These are phyloP conservation scores for Maudiozyma serrabonitensis DNA, from an alignment of 805 yeast species.

Conservation along the genomic window DNA sequence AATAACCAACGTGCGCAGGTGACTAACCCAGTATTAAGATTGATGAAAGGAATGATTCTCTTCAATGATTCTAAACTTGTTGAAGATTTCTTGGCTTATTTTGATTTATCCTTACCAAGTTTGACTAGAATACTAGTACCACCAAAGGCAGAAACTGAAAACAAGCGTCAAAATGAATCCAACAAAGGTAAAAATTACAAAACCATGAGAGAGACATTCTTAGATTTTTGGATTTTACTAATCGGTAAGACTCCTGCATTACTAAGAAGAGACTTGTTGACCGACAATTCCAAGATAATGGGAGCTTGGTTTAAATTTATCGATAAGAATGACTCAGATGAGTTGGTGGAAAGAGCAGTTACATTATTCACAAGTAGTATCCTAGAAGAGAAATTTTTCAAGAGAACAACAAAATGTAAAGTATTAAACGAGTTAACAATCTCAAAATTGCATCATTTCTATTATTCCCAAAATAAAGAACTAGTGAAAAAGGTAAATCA, in stretches of 20 bases:
- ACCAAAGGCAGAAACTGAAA: slow-evolving; percentile 36
- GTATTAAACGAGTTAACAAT: slow-evolving; percentile 72
- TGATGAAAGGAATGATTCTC: slow-evolving; percentile 43
- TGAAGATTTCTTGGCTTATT: slow-evolving; percentile 49
- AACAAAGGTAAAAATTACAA: slow-evolving; percentile 26
- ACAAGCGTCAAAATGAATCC: slow-evolving; percentile 24
- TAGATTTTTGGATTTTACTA: slow-evolving; percentile 51
- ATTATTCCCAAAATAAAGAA: slow-evolving; percentile 30
- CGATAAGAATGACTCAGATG: slow-evolving; percentile 42
- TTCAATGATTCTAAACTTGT: slow-evolving; percentile 42
- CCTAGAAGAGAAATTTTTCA: slow-evolving; percentile 49
- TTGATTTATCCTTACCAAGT: slow-evolving; percentile 57
- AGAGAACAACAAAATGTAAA: slow-evolving; percentile 60
- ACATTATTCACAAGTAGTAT: slow-evolving; percentile 41
- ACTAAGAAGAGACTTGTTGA: slow-evolving; percentile 54
- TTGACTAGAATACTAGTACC: slow-evolving; percentile 57
- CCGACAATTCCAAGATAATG: slow-evolving; percentile 47
- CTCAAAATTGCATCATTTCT: slow-evolving; percentile 46
- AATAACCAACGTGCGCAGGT: slow-evolving; percentile 45
- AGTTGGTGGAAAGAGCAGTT: slow-evolving; percentile 34
- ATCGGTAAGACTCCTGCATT: slow-evolving; percentile 41
- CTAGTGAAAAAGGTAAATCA: slow-evolving; percentile 34
- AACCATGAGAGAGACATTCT: slow-evolving; percentile 49
- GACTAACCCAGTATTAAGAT: slow-evolving; percentile 51
- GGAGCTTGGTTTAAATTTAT: slow-evolving; percentile 60